Evolutionary conservation across 495 filamentous ascomycete genomes (phyloP).

Genomic region (Penicillium flavigenum): DNA sequence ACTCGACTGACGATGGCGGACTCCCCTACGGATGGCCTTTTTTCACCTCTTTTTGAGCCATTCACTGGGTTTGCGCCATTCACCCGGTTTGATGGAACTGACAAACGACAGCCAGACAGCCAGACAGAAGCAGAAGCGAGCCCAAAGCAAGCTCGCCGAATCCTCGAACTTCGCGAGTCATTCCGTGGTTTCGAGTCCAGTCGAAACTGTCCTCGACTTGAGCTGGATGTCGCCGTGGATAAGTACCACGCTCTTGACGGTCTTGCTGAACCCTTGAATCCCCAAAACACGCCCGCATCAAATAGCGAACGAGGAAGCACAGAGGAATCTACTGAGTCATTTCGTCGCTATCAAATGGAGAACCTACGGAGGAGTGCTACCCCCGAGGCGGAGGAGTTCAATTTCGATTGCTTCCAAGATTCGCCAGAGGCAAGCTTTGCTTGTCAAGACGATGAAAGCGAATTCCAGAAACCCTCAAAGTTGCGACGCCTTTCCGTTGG

Average conservation of each 20-base stretch:
- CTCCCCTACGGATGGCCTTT: not conserved
- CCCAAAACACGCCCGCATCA: slow-evolving; percentile 31
- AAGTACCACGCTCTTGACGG: slow-evolving; percentile 25
- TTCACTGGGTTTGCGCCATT: slow-evolving; percentile 10
- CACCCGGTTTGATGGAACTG: not conserved
- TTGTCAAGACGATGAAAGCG: not conserved
- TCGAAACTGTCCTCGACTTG: slow-evolving; percentile 18
- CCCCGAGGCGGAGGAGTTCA: slow-evolving; percentile 12
- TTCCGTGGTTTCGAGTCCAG: slow-evolving; percentile 3
- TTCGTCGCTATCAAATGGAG: slow-evolving; percentile 1
- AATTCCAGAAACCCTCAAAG: slow-evolving; percentile 1
- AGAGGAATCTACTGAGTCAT: not conserved
- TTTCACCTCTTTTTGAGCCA: slow-evolving; percentile 15
- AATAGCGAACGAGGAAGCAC: slow-evolving; percentile 16
- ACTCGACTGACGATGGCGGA: slow-evolving; percentile 19
- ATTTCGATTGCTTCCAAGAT: slow-evolving; percentile 21
- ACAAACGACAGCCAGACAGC: not conserved
- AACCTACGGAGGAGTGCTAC: slow-evolving; percentile 11
- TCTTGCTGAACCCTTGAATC: slow-evolving; percentile 18
- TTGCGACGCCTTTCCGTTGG: slow-evolving; percentile 10
- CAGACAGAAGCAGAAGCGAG: not conserved
- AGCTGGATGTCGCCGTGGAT: slow-evolving; percentile 24
- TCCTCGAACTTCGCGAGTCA: slow-evolving; percentile 7
- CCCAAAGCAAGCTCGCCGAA: not conserved
- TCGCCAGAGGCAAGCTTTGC: slow-evolving; percentile 9